A percentile compares a stretch with the other conserved stretches of the same genome.
Evolutionary conservation across 768 basidiomycete genomes (phyloP).

Genomic region (Tylopilus subfusipes): DNA sequence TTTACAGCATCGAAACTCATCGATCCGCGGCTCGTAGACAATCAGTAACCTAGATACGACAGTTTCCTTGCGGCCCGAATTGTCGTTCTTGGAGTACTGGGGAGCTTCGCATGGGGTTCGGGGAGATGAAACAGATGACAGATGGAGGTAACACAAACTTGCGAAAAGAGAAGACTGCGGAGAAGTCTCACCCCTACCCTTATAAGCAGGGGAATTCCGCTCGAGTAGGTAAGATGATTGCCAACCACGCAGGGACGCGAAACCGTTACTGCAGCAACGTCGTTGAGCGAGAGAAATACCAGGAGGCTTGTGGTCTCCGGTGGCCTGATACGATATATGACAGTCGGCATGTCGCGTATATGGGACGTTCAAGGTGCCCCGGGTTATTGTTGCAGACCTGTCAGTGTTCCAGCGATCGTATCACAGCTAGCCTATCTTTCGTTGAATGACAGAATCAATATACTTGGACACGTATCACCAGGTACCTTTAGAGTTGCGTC

Average conservation of each 20-base stretch:
- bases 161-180: background rate
- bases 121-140: conserved; percentile 8
- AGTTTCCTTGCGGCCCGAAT: background rate
- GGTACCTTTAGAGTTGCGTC: background rate
- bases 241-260: background rate
- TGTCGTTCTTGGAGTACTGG: background rate
- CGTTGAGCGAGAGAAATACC: background rate
- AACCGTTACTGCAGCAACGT: background rate
- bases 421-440: background rate
- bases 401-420: background rate
- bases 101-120: background rate
- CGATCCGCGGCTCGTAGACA: background rate
- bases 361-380: too few relatives aligned
- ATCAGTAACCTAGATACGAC: conserved; percentile 1
- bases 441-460: background rate
- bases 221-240: background rate
- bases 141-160: background rate
- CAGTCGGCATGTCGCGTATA: too few relatives aligned
- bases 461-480: background rate
- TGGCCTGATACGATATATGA: background rate
- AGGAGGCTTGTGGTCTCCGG: background rate
- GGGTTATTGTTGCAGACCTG: background rate
- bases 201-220: background rate
- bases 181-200: background rate
- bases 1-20: background rate